Percentiles rank a stretch among this genome's conserved stretches.
Conservation (phyloP, 805 yeast genomes). For the Saccharomycopsis guyanensis region DNA sequence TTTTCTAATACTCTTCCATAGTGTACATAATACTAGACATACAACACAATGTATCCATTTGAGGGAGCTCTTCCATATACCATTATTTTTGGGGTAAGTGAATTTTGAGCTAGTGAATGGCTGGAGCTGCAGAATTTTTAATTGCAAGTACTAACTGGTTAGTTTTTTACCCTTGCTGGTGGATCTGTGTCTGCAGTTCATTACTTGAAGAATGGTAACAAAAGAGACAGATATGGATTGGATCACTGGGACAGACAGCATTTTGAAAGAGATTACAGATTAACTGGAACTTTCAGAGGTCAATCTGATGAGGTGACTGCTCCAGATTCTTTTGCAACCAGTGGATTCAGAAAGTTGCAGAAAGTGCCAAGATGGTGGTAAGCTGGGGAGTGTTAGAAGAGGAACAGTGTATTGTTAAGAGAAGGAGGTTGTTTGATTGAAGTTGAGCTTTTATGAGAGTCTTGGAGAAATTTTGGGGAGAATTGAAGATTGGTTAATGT, state of each 20-base stretch:
- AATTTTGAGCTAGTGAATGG: constrained; percentile 5
- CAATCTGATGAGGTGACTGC: constrained; percentile 62
- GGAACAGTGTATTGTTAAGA: neutral
- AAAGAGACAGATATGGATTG: constrained; percentile 45
- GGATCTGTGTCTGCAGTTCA: constrained; percentile 39
- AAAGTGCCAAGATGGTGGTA: constrained; percentile 25
- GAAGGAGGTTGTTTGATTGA: no score
- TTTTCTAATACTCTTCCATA: neutral
- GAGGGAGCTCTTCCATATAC: constrained; percentile 60
- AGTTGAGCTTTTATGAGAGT: neutral
- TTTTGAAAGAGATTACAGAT: constrained; percentile 66
- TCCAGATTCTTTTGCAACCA: constrained; percentile 72
- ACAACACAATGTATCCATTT: constrained; percentile 49
- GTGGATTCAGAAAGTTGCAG: constrained; percentile 35
- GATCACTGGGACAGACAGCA: constrained; percentile 46
- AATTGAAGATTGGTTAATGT: no score
- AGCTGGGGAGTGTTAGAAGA: neutral
- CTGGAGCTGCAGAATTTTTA: no score
- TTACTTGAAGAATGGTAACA: constrained; percentile 39
- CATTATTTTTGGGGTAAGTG: constrained; percentile 44
- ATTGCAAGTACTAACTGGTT: constrained; percentile 2
- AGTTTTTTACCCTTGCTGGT: constrained; percentile 48
- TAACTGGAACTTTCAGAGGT: constrained; percentile 69
- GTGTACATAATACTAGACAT: neutral
- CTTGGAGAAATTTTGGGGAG: neutral